Base-by-base conservation (phyloP, 345 rosid species). In the Excoecaria agallocha region DNA sequence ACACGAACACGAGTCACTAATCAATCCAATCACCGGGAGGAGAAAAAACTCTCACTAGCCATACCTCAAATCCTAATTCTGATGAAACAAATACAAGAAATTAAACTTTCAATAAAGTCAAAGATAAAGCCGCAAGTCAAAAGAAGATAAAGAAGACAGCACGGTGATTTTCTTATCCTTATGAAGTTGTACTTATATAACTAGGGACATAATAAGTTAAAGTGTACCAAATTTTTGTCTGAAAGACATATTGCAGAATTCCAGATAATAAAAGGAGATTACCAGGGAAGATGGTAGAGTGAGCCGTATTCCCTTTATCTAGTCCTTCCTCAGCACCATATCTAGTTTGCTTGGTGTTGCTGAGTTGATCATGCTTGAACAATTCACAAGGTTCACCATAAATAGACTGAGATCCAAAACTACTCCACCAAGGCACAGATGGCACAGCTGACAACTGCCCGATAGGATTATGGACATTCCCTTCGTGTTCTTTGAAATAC, bases 281-380 rank as follows among this genome's bases (percentile, higher is more conserved):
- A 91, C 97, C 98, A 66, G 88, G 82, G 74, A 88, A 86, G 67
- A 88, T 84, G 70, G 89, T 78, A 77, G 89, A 92, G 65, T 78
- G 92, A 75, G 87, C 60, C 20, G 76, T 69, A 54, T 16, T 81
- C 67, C 77, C 89, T 77, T 87, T 87, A 49, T 81, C 80, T 25
- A 72, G 72, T 59, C 77, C 78, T 68, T 84, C 86, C 64, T 78
- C 86, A 46, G 74, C 60, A 50, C 63, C 48, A 24, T 45, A 66
- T 38, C 68, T 68, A 66, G 79, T 81, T 73, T 76, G 89, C 62
- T 77, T 86, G 68, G 89, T 52, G 17, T 81, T 77, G 62, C 63
- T 64, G 58, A 84, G 15, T 35, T 73, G 84, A 66, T 77, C 81
- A 35, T 86, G 65, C 81, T 87, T 87, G 80, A 80, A 72, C 67